These are phyloP conservation scores for Neospermospora avenae DNA, from an alignment of 2,329 filamentous ascomycete species.

Conservation along the genomic window DNA sequence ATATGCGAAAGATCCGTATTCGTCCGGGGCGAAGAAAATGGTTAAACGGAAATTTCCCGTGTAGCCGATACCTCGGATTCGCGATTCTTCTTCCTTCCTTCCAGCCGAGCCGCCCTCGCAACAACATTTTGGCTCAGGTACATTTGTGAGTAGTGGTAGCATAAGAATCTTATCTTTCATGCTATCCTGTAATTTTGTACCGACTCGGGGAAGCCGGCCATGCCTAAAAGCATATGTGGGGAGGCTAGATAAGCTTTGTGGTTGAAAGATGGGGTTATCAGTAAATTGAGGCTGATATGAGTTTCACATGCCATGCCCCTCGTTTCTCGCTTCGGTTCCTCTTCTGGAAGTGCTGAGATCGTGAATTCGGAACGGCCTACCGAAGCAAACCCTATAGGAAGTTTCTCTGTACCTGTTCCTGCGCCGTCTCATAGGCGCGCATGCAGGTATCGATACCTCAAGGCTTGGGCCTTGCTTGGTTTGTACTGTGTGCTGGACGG, in stretches of 20 bases:
- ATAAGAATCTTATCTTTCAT: neutral
- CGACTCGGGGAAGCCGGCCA: conserved; percentile 2
- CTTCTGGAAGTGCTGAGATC: neutral
- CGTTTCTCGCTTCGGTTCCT: neutral
- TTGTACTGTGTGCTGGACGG: neutral
- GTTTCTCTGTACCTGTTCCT: conserved; percentile 8
- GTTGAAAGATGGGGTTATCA: neutral
- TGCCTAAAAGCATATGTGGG: neutral
- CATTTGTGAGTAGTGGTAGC: neutral
- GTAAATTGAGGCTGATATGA: neutral
- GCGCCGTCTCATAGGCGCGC: conserved; percentile 3
- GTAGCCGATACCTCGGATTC: neutral
- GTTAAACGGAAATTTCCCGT: conserved; percentile 6
- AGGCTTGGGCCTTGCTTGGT: neutral
- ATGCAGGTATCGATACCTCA: conserved; percentile 5
- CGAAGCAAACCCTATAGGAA: neutral
- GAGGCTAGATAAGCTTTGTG: conserved; percentile 1
- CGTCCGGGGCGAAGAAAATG: neutral
- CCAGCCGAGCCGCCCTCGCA: neutral
- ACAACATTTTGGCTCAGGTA: neutral
- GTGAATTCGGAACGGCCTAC: neutral
- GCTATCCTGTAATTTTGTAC: neutral
- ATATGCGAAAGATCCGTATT: neutral
- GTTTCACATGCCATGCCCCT: conserved; percentile 8
- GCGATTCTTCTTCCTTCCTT: neutral